Conservation (phyloP, 2,329 filamentous ascomycete species). For the Aspergillus eucalypticola region DNA sequence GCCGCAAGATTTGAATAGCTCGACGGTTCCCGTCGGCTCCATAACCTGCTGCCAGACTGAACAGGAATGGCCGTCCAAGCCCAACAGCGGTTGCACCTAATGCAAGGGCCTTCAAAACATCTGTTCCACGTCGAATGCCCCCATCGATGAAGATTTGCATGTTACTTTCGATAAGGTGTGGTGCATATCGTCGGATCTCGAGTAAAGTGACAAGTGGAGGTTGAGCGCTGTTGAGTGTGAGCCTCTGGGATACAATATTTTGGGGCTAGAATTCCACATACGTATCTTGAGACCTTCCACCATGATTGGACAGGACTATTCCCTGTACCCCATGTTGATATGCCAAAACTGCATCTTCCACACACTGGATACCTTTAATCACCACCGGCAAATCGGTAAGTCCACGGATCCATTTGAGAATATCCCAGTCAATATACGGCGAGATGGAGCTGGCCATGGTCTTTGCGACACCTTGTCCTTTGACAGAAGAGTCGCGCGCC, state of each 20-base stretch:
- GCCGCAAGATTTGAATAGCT: slow-evolving; percentile 33
- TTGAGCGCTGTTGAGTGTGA: slow-evolving; percentile 25
- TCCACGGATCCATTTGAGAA: slow-evolving; percentile 43
- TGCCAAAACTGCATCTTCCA: slow-evolving; percentile 52
- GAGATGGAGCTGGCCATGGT: slow-evolving; percentile 31
- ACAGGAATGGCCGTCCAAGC: slow-evolving; percentile 63
- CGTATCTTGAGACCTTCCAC: slow-evolving; percentile 52
- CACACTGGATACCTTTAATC: slow-evolving; percentile 48
- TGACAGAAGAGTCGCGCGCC: neutral
- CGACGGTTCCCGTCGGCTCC: slow-evolving; percentile 59
- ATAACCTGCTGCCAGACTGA: slow-evolving; percentile 57
- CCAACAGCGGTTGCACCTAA: slow-evolving; percentile 66
- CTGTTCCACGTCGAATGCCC: slow-evolving; percentile 64
- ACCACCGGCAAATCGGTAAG: slow-evolving; percentile 39
- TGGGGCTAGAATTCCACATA: slow-evolving; percentile 10
- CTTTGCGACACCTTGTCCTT: slow-evolving; percentile 32
- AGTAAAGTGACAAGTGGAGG: slow-evolving; percentile 61
- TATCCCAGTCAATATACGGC: slow-evolving; percentile 33
- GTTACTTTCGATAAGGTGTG: slow-evolving; percentile 56
- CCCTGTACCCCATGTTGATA: slow-evolving; percentile 50
- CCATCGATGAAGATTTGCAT: slow-evolving; percentile 67
- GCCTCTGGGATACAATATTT: neutral
- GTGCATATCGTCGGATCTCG: slow-evolving; percentile 63
- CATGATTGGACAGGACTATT: slow-evolving; percentile 41
- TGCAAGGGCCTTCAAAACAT: slow-evolving; percentile 67